Evolutionary conservation across 2,329 filamentous ascomycete genomes (phyloP).

Genomic region (Colletotrichum truncatum): DNA sequence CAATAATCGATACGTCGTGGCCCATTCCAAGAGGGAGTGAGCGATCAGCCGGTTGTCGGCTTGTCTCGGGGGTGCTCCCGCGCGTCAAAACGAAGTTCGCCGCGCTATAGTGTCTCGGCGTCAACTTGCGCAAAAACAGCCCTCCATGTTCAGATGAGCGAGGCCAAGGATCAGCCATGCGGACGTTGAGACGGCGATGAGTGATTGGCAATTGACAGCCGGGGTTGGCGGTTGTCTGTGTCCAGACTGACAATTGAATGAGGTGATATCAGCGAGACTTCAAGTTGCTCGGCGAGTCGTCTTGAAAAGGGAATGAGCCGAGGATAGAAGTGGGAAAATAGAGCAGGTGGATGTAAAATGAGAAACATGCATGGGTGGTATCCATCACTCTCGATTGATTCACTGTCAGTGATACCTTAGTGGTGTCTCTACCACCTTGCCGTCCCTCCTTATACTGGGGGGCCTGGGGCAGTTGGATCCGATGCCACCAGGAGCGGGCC

Average conservation of each 20-base stretch:
- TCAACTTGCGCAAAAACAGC: conserved; percentile 1
- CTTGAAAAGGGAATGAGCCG: conserved; percentile 18
- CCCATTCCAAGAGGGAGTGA: background rate
- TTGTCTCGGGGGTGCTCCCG: conserved; percentile 7
- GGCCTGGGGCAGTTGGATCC: background rate
- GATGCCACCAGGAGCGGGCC: conserved; percentile 14
- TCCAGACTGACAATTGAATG: background rate
- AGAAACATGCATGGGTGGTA: background rate
- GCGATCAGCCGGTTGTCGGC: background rate
- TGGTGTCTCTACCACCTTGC: background rate
- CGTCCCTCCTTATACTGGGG: background rate
- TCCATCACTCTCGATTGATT: background rate
- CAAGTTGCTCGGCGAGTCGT: conserved; percentile 2
- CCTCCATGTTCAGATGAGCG: conserved; percentile 1
- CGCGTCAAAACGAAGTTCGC: conserved; percentile 15
- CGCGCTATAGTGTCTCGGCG: conserved; percentile 18
- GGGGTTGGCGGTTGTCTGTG: background rate
- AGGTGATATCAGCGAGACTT: background rate
- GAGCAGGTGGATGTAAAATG: background rate
- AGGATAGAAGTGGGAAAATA: background rate
- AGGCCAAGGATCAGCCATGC: background rate
- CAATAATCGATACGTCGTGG: background rate
- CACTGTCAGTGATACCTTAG: conserved; percentile 5
- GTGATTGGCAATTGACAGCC: background rate
- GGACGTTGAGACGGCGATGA: background rate